Base-by-base conservation (phyloP, 225 moss, liverwort and hornwort genomes). In the Marchantia paleacea region DNA sequence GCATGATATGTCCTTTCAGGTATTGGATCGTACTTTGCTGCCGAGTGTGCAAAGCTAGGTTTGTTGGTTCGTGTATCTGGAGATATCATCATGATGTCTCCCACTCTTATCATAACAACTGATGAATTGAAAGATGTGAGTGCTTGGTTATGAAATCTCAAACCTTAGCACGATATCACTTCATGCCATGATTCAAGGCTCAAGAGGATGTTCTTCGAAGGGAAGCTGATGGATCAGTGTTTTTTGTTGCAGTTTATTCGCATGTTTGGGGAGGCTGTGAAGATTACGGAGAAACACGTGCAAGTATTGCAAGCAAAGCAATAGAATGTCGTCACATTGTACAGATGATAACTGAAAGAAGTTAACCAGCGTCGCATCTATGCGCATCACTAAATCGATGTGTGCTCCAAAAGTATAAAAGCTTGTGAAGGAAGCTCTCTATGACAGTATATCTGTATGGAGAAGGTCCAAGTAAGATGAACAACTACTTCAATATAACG, bases 21-120 rank as follows among this genome's bases (percentile, higher is more conserved):
- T 80, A 86, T 91, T 72, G 99, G 95, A 80, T 75, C 88, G 64
- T 67, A 90, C 72, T 99, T 94, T 83, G 91, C 25, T 54, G 89
- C 85, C 14, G 90, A 95, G 83, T 94, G 95, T 80, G 93, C 93
- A 76, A 82, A 88, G 22, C 88, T 86, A 60, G 99, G 95, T 12
- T 85, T 99, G 86, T 82, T 99, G 81, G 93, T 95, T 80, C 95
- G 99, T 30, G 91, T 95, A 47, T 83, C 95, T 28, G 99, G 95
- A 1, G 99, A 99, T 81, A 67, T 95, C 47, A 94, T 99, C 71
- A 95, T 99, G 99, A 86, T 99, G 73, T 92, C 95, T 8, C 99
- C 99, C 50, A 78, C 91, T 24, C 90, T 99, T 76, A 86, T 99
- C 80, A 92, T 89, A 69, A 85, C 94, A 39, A 0, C 55, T 0